Evolutionary conservation across 352 stramenopile species (phyloP).

Genomic region (Pythium phragmiticola): DNA sequence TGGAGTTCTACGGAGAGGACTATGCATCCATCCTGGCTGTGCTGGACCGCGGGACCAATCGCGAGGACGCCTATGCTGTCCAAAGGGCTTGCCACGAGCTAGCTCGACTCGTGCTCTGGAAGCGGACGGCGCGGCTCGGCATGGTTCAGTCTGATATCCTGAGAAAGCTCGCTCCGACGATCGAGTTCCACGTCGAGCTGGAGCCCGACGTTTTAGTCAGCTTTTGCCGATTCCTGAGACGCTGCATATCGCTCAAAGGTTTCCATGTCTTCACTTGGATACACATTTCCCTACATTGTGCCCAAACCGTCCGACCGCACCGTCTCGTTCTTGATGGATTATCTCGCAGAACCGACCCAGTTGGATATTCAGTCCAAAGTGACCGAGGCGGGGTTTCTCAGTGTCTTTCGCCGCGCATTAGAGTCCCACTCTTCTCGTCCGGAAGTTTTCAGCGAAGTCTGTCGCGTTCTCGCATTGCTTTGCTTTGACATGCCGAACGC

Average conservation of each 20-base stretch:
- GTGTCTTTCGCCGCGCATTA: conserved; percentile 34
- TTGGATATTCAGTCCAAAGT: conserved; percentile 63
- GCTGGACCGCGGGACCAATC: conserved; percentile 27
- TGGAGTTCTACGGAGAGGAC: conserved; percentile 64
- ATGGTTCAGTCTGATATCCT: conserved; percentile 46
- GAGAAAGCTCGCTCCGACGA: conserved; percentile 27
- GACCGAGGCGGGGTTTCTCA: conserved; percentile 38
- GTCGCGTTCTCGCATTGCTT: conserved; percentile 37
- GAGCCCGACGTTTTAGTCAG: conserved; percentile 39
- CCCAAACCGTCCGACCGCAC: too few relatives aligned
- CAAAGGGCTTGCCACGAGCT: conserved; percentile 55
- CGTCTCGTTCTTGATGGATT: neutral
- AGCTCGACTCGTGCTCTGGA: conserved; percentile 42
- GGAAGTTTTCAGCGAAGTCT: conserved; percentile 40
- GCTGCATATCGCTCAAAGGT: conserved; percentile 53
- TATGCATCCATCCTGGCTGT: conserved; percentile 35
- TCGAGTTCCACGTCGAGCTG: conserved; percentile 31
- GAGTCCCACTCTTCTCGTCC: conserved; percentile 23
- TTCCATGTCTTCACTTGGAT: too few relatives aligned
- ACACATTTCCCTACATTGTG: too few relatives aligned
- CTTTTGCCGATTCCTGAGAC: conserved; percentile 45
- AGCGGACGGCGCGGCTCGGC: conserved; percentile 22
- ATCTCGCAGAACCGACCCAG: conserved; percentile 37
- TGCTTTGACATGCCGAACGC: conserved; percentile 51
- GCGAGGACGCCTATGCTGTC: conserved; percentile 46